phyloP scores from a whole-genome alignment of 441 rosid genomes.

The Erodium trifolium region DNA sequence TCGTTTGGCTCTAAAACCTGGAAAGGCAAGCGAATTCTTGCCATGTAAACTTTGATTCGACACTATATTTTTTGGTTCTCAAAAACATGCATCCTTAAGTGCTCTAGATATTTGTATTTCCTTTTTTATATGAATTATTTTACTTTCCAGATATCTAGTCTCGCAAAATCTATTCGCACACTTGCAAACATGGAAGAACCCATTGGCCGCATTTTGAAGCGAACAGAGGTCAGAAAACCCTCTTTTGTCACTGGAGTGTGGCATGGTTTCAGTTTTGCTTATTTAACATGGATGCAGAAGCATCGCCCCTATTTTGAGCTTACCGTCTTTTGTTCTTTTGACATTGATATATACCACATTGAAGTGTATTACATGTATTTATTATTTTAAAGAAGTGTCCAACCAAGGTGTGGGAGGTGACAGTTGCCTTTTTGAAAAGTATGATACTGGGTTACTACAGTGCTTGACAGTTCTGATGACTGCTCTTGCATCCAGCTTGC shows the following conservation, averaged over 20 bases:
- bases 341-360: background rate
- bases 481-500: constrained; percentile 31
- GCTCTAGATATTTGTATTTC: background rate
- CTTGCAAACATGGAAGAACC: constrained; percentile 55
- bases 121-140: constrained; percentile 4
- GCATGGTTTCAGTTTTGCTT: background rate
- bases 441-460: background rate
- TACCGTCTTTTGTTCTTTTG: background rate
- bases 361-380: background rate
- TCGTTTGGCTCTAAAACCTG: constrained; percentile 40
- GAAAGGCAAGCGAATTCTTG: constrained; percentile 30
- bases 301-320: background rate
- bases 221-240: constrained; percentile 39
- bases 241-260: background rate
- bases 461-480: constrained; percentile 11
- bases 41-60: background rate
- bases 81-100: background rate
- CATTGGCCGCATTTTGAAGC: constrained; percentile 38
- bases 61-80: background rate
- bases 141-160: constrained; percentile 32
- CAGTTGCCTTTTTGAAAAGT: too few relatives aligned
- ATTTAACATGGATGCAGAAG: constrained; percentile 3
- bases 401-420: background rate
- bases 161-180: constrained; percentile 38
- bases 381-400: background rate